These are phyloP conservation scores for Pseudocercospora macadamiae DNA, from an alignment of 2,329 filamentous ascomycete species.

Conservation along the genomic window DNA sequence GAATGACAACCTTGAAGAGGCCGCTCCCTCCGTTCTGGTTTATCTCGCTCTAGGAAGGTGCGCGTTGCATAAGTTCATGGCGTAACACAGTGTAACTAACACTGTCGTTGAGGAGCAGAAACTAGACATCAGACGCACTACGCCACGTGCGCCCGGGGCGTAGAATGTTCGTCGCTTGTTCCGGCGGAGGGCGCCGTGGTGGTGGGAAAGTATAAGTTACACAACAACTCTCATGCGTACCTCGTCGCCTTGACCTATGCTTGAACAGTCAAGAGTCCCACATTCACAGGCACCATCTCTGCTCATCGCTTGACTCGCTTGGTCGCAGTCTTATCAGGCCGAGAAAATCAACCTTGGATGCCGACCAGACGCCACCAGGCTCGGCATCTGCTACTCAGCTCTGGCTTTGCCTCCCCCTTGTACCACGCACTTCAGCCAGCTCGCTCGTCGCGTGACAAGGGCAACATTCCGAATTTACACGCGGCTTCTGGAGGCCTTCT, in stretches of 20 bases:
- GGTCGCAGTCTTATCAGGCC: not conserved
- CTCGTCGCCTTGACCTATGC: not conserved
- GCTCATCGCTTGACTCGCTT: not conserved
- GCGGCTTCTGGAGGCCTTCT: not conserved
- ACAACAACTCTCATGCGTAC: not conserved
- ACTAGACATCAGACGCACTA: too few species aligned
- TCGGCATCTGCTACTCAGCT: not conserved
- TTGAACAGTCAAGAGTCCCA: not conserved
- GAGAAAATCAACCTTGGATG: not conserved
- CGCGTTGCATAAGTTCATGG: constrained; percentile 2
- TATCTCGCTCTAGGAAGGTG: not conserved
- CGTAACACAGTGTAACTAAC: not conserved
- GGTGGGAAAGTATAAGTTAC: not conserved
- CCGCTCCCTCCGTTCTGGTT: not conserved
- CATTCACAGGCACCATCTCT: not conserved
- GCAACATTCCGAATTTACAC: not conserved
- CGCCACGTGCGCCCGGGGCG: too few species aligned
- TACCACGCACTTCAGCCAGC: not conserved
- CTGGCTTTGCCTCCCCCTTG: not conserved
- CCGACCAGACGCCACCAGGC: too few species aligned
- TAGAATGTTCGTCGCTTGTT: not conserved
- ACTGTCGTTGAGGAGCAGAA: too few species aligned
- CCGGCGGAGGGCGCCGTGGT: not conserved
- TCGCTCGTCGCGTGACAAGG: not conserved
- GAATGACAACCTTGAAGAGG: constrained; percentile 7